Evolutionary conservation across 768 basidiomycete genomes (phyloP).

Genomic region (Agrocybe chaxingu): DNA sequence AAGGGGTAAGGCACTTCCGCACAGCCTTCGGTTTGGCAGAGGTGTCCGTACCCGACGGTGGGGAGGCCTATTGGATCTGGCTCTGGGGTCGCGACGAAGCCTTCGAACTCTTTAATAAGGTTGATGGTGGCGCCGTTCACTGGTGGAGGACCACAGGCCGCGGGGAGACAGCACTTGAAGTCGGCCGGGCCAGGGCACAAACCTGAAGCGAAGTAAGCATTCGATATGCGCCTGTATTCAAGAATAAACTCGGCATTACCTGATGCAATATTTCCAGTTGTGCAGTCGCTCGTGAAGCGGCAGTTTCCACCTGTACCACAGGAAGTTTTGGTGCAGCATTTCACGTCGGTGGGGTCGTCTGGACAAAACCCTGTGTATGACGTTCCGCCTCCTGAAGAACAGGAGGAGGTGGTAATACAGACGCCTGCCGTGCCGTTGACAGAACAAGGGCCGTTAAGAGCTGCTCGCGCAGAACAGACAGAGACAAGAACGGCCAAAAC

Average conservation of each 20-base stretch:
- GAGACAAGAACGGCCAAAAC: conserved; percentile 22
- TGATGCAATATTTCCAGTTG: conserved; percentile 17
- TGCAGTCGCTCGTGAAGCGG: conserved; percentile 17
- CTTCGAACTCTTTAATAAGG: conserved; percentile 25
- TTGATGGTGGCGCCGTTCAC: conserved; percentile 23
- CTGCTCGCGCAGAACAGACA: conserved; percentile 7
- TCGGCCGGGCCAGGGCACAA: conserved; percentile 22
- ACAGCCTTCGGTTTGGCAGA: conserved; percentile 21
- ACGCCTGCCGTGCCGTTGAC: conserved; percentile 18
- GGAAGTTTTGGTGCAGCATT: conserved; percentile 20
- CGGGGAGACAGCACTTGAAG: conserved; percentile 23
- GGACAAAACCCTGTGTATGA: conserved; percentile 18
- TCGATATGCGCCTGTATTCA: not conserved
- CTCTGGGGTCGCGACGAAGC: conserved; percentile 26
- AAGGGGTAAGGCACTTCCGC: conserved; percentile 26
- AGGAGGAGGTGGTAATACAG: conserved; percentile 19
- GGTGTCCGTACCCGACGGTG: conserved; percentile 30
- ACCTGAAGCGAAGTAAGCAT: conserved; percentile 6
- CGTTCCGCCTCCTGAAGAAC: conserved; percentile 15
- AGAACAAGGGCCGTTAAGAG: conserved; percentile 19
- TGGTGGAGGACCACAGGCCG: conserved; percentile 11
- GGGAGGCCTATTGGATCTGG: conserved; percentile 30
- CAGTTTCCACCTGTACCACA: conserved; percentile 21
- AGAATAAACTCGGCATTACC: conserved; percentile 4
- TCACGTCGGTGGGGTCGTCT: conserved; percentile 20